phyloP scores from a whole-genome alignment of 306 rosid genomes.

The Lupinus albus region DNA sequence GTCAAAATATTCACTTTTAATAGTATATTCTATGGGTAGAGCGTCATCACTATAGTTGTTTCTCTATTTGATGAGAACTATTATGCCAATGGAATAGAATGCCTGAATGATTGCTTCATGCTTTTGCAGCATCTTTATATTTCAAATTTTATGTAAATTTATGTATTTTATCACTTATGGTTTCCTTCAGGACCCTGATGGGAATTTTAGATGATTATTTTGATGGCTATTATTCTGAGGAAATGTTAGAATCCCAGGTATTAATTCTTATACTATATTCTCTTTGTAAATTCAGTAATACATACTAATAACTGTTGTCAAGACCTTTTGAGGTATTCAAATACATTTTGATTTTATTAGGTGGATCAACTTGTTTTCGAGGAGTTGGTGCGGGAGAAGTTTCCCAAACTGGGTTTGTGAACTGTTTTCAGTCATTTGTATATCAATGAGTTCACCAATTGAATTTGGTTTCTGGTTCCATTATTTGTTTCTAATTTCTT shows the following conservation, averaged over 20 bases:
- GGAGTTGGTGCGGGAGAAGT: constrained; percentile 96
- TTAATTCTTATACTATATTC: constrained; percentile 32
- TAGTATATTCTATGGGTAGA: constrained; percentile 11
- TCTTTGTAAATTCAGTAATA: constrained; percentile 33
- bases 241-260: constrained; percentile 99
- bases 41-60: constrained; percentile 13
- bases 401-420: constrained; percentile 94
- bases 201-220: constrained; percentile 96
- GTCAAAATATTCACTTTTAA: constrained; percentile 9
- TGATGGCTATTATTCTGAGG: constrained; percentile 99
- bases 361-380: constrained; percentile 98
- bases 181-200: constrained; percentile 77
- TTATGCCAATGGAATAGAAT: constrained; percentile 29
- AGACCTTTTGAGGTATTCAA: constrained; percentile 34
- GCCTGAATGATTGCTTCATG: constrained; percentile 31
- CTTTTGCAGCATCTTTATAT: constrained; percentile 20
- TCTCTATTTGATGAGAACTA: constrained; percentile 23
- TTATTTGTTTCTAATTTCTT: constrained; percentile 37
- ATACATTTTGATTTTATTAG: constrained; percentile 54
- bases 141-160: constrained; percentile 17
- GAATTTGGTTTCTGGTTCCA: constrained; percentile 24
- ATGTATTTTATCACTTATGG: constrained; percentile 6
- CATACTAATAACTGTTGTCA: neutral
- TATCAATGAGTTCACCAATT: constrained; percentile 24
- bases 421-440: constrained; percentile 38